Conservation (phyloP, 176 grass and related monocot genomes). For the Chrysopogon serrulatus region DNA sequence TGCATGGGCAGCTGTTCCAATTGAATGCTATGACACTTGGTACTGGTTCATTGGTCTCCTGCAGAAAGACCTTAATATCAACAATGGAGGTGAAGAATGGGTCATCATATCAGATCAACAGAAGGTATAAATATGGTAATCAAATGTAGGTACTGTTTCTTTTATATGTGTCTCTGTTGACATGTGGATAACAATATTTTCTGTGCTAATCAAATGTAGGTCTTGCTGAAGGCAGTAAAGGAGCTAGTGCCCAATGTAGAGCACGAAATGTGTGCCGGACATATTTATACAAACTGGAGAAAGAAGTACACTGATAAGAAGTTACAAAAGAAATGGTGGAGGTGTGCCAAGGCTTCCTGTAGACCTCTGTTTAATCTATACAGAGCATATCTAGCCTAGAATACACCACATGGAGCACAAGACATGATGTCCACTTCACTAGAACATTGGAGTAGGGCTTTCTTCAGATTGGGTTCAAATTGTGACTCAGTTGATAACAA, state of each 20-base stretch:
- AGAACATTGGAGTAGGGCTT: no score
- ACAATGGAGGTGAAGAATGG: neutral
- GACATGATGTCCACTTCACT: no score
- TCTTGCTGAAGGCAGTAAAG: accelerated
- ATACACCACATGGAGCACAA: no score
- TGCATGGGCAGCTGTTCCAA: neutral
- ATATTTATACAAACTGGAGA: neutral
- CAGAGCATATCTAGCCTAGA: no score
- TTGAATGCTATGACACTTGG: neutral
- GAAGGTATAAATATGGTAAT: no score
- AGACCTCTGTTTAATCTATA: no score
- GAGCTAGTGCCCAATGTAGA: neutral
- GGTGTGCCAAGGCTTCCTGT: neutral
- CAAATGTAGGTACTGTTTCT: no score
- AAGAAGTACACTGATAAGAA: neutral
- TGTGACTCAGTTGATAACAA: no score
- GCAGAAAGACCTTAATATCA: neutral
- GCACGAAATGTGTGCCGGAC: neutral
- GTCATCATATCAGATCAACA: neutral
- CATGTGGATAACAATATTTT: no score
- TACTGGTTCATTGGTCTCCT: neutral
- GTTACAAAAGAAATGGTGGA: neutral
- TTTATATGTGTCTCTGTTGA: no score
- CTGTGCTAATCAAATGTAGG: no score
- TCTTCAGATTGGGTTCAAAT: no score